A percentile compares a stretch with the other conserved stretches of the same genome.
These are phyloP conservation scores for Paradendryphiella salina DNA, from an alignment of 2,329 filamentous ascomycete species.

Conservation along the genomic window DNA sequence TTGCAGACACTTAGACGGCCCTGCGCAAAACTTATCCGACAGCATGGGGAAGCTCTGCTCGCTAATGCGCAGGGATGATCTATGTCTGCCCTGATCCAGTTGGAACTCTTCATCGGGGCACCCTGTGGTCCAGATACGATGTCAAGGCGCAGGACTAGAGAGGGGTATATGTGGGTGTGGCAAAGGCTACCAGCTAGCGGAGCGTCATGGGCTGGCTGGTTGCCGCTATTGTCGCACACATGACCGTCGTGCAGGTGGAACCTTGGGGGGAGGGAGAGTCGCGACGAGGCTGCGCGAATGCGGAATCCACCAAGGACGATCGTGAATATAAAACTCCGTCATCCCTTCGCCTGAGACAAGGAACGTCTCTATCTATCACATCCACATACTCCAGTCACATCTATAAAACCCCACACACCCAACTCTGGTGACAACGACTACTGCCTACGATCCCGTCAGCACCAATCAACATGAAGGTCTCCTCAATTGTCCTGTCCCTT, in stretches of 20 bases:
- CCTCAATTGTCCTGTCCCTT: slow-evolving; percentile 26
- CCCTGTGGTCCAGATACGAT: slow-evolving; percentile 13
- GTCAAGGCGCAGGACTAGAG: neutral
- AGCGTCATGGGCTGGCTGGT: slow-evolving; percentile 12
- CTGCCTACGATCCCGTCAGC: neutral
- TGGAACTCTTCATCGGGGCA: slow-evolving; percentile 8
- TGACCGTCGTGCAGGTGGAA: slow-evolving; percentile 17
- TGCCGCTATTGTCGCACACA: slow-evolving; percentile 12
- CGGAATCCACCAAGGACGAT: neutral
- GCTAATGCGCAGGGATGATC: slow-evolving; percentile 20
- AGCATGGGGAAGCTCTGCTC: slow-evolving; percentile 11
- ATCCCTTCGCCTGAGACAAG: neutral
- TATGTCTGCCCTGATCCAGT: slow-evolving; percentile 21
- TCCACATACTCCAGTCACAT: neutral
- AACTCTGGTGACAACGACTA: neutral
- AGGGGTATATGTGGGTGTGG: slow-evolving; percentile 12
- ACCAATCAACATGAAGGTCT: slow-evolving; percentile 26
- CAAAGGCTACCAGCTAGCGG: slow-evolving; percentile 13
- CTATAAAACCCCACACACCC: slow-evolving; percentile 5
- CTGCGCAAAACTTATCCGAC: slow-evolving; percentile 16
- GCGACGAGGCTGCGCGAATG: slow-evolving; percentile 10
- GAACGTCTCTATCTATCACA: slow-evolving; percentile 5
- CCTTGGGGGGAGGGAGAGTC: slow-evolving; percentile 1
- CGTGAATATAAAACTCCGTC: slow-evolving; percentile 13
- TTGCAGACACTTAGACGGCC: slow-evolving; percentile 9